These are phyloP conservation scores for Pyrenochaeta sp. DNA, from an alignment of 2,329 filamentous ascomycete species.

Conservation along the genomic window DNA sequence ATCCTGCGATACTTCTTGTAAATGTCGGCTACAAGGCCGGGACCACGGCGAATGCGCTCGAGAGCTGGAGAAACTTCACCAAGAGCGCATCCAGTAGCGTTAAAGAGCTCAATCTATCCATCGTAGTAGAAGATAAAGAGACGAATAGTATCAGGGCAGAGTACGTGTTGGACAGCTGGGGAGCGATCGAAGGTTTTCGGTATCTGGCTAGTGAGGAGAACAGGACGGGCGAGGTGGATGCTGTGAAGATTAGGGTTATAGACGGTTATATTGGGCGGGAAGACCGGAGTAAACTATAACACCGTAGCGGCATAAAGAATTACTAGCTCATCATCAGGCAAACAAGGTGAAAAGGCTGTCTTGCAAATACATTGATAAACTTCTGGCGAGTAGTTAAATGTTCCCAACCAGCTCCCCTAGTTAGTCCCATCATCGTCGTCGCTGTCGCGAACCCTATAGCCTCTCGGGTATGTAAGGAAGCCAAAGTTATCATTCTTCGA, in stretches of 20 bases:
- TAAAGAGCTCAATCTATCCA: conserved; percentile 11
- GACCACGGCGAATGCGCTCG: conserved; percentile 3
- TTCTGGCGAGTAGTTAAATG: too few species aligned
- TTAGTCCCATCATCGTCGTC: too few species aligned
- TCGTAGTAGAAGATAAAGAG: conserved; percentile 21
- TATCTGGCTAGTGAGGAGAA: conserved; percentile 6
- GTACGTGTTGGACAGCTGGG: conserved; percentile 9
- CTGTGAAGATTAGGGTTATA: conserved; percentile 21
- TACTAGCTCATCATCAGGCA: too few species aligned
- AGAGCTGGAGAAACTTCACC: conserved; percentile 12
- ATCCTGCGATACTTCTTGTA: conserved; percentile 26
- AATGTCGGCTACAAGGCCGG: conserved; percentile 16
- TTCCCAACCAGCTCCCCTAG: too few species aligned
- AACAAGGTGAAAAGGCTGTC: too few species aligned
- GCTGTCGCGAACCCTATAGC: too few species aligned
- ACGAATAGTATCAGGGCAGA: conserved; percentile 17
- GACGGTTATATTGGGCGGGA: conserved; percentile 29
- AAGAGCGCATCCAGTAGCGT: conserved; percentile 11
- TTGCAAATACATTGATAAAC: too few species aligned
- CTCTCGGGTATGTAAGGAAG: neutral
- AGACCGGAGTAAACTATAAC: conserved; percentile 17
- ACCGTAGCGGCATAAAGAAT: too few species aligned
- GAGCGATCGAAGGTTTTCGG: conserved; percentile 16
- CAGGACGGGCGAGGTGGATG: conserved; percentile 2
- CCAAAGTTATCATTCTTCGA: neutral